phyloP scores from a whole-genome alignment of 208 protist species.

The Herpetomonas samuelpessoai region DNA sequence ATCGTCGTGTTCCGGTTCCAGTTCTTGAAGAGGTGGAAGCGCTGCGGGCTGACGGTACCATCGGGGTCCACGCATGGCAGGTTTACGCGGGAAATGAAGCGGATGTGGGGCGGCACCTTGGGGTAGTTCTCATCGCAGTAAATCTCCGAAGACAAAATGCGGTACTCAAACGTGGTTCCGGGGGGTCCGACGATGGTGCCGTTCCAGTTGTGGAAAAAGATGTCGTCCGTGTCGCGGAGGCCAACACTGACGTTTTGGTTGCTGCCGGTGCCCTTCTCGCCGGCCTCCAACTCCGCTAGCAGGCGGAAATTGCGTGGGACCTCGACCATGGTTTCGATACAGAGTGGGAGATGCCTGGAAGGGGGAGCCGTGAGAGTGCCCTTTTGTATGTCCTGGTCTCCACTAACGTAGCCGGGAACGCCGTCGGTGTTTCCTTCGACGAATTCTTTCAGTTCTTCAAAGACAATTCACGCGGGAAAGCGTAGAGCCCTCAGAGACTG shows the following conservation, averaged over 20 bases:
- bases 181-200: constrained; percentile 88
- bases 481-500: no score
- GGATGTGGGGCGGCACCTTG: constrained; percentile 77
- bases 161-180: constrained; percentile 88
- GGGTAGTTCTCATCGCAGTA: constrained; percentile 91
- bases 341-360: background rate
- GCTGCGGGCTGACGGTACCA: constrained; percentile 66
- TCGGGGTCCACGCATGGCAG: constrained; percentile 79
- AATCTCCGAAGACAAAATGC: constrained; percentile 86
- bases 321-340: constrained; percentile 64
- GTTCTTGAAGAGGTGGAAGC: constrained; percentile 75
- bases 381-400: no score
- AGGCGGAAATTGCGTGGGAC: constrained; percentile 92
- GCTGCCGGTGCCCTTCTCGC: constrained; percentile 86
- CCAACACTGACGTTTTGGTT: constrained; percentile 90
- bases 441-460: no score
- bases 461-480: no score
- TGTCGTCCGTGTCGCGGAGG: constrained; percentile 85
- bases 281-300: constrained; percentile 86
- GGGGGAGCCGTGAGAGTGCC: background rate
- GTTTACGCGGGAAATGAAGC: constrained; percentile 84
- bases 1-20: constrained; percentile 83
- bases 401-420: no score
- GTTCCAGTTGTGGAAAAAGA: constrained; percentile 91
- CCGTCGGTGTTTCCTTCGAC: no score